Percentiles rank a stretch among this genome's conserved stretches.
phyloP scores from a whole-genome alignment of 345 rosid genomes.

The thale cress (Arabidopsis thaliana) region DNA sequence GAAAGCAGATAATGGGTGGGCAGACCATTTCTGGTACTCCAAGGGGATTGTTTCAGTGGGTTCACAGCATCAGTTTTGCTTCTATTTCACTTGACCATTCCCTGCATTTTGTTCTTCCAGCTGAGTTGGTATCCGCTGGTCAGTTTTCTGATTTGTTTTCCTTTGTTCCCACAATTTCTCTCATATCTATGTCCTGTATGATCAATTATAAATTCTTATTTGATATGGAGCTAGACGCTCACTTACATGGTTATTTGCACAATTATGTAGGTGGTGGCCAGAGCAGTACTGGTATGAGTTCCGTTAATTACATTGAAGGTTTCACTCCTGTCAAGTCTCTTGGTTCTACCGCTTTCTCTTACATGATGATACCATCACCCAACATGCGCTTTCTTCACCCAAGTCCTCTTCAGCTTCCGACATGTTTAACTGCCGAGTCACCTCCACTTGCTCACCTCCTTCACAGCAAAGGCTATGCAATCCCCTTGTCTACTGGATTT shows the following conservation, averaged over 20 bases:
- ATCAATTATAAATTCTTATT: constrained; percentile 1
- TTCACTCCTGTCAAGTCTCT: constrained; percentile 92
- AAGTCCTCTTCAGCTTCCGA: constrained; percentile 87
- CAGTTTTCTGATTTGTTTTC: constrained; percentile 39
- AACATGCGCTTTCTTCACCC: constrained; percentile 96
- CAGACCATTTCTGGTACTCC: constrained; percentile 69
- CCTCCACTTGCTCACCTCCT: constrained; percentile 99
- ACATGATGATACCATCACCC: constrained; percentile 91
- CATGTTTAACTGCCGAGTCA: constrained; percentile 95
- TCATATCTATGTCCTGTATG: constrained; percentile 5
- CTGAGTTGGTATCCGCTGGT: constrained; percentile 82
- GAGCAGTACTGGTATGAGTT: constrained; percentile 53
- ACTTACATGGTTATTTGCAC: constrained; percentile 23
- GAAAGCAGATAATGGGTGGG: constrained; percentile 84
- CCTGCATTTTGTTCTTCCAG: constrained; percentile 73
- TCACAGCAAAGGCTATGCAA: constrained; percentile 92
- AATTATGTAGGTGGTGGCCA: constrained; percentile 67
- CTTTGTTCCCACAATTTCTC: constrained; percentile 1
- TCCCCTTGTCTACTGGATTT: constrained; percentile 89
- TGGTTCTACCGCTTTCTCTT: constrained; percentile 81
- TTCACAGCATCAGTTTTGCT: constrained; percentile 93
- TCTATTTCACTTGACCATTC: constrained; percentile 87
- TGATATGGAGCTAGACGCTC: constrained; percentile 12
- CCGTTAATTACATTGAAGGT: constrained; percentile 78
- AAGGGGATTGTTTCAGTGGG: constrained; percentile 94